Conservation (phyloP, 139 green algal species). For the Chlorella sp. region DNA sequence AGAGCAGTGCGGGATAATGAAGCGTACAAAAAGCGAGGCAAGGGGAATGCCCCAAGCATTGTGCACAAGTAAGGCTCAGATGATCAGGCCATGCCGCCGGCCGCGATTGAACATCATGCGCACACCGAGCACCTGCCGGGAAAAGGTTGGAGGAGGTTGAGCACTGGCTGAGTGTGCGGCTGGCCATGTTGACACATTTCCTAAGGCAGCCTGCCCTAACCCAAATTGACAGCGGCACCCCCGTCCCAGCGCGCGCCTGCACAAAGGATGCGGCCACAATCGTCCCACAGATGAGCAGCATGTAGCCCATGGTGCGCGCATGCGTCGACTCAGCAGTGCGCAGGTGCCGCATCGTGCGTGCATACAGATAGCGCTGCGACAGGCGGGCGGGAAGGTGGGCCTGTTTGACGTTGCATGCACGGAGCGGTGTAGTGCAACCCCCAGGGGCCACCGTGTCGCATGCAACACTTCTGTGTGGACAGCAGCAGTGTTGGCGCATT, state of each 20-base stretch:
- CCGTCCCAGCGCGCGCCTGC: slow-evolving; percentile 45
- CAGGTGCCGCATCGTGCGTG: slow-evolving; percentile 50
- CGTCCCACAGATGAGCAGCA: slow-evolving; percentile 36
- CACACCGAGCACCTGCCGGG: slow-evolving; percentile 30
- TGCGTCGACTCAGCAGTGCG: slow-evolving; percentile 44
- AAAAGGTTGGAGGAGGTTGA: neutral
- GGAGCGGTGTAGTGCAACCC: too few species aligned
- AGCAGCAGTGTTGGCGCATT: too few species aligned
- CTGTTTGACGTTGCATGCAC: neutral
- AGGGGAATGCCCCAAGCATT: neutral
- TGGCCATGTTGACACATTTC: too few species aligned
- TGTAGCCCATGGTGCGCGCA: slow-evolving; percentile 46
- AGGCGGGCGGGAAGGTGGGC: neutral
- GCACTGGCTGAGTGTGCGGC: neutral
- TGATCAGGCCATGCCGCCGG: slow-evolving; percentile 29
- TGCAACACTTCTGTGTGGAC: too few species aligned
- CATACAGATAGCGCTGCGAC: slow-evolving; percentile 47
- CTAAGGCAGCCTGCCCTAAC: too few species aligned
- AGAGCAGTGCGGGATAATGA: neutral
- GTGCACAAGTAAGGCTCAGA: slow-evolving; percentile 1
- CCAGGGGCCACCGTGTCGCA: neutral
- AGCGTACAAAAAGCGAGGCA: neutral
- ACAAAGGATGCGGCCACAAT: slow-evolving; percentile 43
- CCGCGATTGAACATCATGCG: slow-evolving; percentile 45
- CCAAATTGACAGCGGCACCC: too few species aligned